Percentiles rank a stretch among this genome's conserved stretches.
These are phyloP conservation scores for Annulohypoxylon truncatum DNA, from an alignment of 2,329 filamentous ascomycete genomes.

Conservation along the genomic window DNA sequence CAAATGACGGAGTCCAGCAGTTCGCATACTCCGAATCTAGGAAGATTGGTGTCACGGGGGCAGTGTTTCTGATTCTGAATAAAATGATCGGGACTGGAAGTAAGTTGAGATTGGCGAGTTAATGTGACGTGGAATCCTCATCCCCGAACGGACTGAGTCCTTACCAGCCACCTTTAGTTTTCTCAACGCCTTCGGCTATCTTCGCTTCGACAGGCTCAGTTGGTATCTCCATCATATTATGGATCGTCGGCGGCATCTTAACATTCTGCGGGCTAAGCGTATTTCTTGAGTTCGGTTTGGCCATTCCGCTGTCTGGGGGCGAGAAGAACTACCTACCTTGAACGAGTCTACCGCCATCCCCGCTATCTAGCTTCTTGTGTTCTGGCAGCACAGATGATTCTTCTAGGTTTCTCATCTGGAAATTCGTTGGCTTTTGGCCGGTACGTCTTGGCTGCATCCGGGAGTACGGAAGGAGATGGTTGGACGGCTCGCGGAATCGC, in stretches of 20 bases:
- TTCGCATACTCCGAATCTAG: slow-evolving; percentile 50
- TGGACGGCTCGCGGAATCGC: slow-evolving; percentile 69
- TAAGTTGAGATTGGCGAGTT: slow-evolving; percentile 49
- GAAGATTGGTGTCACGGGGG: slow-evolving; percentile 64
- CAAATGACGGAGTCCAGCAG: slow-evolving; percentile 42
- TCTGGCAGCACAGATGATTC: slow-evolving; percentile 69
- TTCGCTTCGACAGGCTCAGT: slow-evolving; percentile 65
- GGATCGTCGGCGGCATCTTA: slow-evolving; percentile 59
- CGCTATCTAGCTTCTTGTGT: slow-evolving; percentile 70
- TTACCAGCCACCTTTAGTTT: slow-evolving; percentile 53
- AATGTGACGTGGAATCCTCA: background rate
- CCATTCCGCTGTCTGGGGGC: slow-evolving; percentile 70
- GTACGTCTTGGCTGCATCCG: slow-evolving; percentile 67
- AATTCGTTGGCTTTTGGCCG: slow-evolving; percentile 70
- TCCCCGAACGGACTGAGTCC: background rate
- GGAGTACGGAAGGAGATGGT: slow-evolving; percentile 58
- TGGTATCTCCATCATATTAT: slow-evolving; percentile 56
- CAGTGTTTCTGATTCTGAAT: slow-evolving; percentile 67
- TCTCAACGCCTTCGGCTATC: slow-evolving; percentile 66
- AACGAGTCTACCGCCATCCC: slow-evolving; percentile 69
- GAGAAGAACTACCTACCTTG: slow-evolving; percentile 76
- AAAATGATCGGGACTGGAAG: slow-evolving; percentile 70
- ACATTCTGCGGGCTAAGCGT: slow-evolving; percentile 70
- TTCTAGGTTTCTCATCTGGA: slow-evolving; percentile 70
- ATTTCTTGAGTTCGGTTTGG: slow-evolving; percentile 72